Evolutionary conservation across 2,329 filamentous ascomycete genomes (phyloP).

Genomic region (Sporothrix curviconia): DNA sequence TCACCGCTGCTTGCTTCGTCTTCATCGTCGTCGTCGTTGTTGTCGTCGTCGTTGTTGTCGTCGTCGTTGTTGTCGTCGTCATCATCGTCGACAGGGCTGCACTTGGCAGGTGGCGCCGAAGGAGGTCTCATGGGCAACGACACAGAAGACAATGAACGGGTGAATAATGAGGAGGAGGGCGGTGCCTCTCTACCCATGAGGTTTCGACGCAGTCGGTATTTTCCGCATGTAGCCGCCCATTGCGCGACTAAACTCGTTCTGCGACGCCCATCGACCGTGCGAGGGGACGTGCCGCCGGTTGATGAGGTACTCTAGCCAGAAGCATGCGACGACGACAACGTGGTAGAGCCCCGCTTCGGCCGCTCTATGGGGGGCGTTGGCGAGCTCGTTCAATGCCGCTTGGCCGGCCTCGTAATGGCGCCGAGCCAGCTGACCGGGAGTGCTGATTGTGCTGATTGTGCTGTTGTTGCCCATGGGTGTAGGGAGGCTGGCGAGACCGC

Average conservation of each 20-base stretch:
- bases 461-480: background rate
- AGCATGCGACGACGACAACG: constrained; percentile 2
- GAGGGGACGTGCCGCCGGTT: background rate
- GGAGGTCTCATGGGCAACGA: background rate
- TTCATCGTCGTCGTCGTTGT: too few relatives aligned
- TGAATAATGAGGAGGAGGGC: background rate
- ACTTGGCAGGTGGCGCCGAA: background rate
- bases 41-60: background rate
- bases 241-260: background rate
- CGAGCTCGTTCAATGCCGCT: background rate
- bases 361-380: background rate
- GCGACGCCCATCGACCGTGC: background rate
- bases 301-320: constrained; percentile 10
- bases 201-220: background rate
- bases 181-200: background rate
- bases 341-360: background rate
- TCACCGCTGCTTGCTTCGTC: too few relatives aligned
- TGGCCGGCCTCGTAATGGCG: constrained; percentile 2
- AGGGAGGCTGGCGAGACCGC: too few relatives aligned
- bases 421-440: background rate
- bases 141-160: background rate
- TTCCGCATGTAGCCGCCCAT: constrained; percentile 4
- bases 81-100: background rate
- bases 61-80: background rate
- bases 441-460: background rate